phyloP scores from a whole-genome alignment of 345 rosid species.

The Anastatica hierochuntica region DNA sequence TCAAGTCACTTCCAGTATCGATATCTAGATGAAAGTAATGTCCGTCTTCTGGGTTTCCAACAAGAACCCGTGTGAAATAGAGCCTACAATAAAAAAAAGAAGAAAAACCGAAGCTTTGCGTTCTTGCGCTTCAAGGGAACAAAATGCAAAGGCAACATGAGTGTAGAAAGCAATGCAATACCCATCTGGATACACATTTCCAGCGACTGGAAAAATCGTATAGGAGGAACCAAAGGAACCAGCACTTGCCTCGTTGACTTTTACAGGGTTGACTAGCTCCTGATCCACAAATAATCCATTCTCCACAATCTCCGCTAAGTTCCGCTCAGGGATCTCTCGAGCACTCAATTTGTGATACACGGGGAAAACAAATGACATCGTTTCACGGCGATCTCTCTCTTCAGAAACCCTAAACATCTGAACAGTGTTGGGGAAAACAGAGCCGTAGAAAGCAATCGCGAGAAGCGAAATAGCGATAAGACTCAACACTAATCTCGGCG shows the following conservation, averaged over 20 bases:
- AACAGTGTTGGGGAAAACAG: slow-evolving; percentile 31
- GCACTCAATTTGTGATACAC: slow-evolving; percentile 49
- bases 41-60: slow-evolving; percentile 58
- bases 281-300: slow-evolving; percentile 27
- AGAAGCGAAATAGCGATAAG: slow-evolving; percentile 48
- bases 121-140: too few species aligned
- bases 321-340: slow-evolving; percentile 28
- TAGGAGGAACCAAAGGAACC: slow-evolving; percentile 47
- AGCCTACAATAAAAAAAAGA: slow-evolving; percentile 30
- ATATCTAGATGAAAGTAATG: slow-evolving; percentile 61
- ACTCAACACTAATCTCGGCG: slow-evolving; percentile 34
- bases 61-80: slow-evolving; percentile 59
- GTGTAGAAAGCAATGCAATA: slow-evolving; percentile 16
- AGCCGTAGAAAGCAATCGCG: slow-evolving; percentile 39
- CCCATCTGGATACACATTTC: slow-evolving; percentile 88
- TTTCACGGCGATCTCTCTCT: slow-evolving; percentile 23
- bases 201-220: slow-evolving; percentile 57
- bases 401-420: slow-evolving; percentile 35
- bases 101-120: too few species aligned
- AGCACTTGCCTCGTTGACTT: slow-evolving; percentile 29
- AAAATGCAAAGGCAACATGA: too few species aligned
- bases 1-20: slow-evolving; percentile 91
- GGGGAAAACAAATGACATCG: slow-evolving; percentile 55
- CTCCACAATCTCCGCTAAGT: slow-evolving; percentile 33
- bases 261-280: slow-evolving; percentile 21